Base-by-base conservation (phyloP, 768 basidiomycete genomes). In the Russula foetens region DNA sequence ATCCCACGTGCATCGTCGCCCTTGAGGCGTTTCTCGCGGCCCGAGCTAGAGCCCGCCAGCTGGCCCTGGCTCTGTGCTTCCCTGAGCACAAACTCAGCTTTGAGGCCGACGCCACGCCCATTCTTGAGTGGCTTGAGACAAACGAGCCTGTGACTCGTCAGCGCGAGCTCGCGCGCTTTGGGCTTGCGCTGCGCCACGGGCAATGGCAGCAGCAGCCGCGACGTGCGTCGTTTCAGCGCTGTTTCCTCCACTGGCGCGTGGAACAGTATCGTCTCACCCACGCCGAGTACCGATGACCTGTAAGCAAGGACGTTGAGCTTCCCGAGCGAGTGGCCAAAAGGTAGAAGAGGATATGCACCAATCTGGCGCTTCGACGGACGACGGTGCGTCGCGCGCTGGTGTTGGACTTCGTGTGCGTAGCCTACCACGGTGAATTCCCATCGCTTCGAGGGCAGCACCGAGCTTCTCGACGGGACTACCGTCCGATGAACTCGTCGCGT, bases 101-200 rank as follows among this genome's bases (percentile, higher is more conserved):
- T 84, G 47, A 85, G 63, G 14, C 77, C 70, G 23, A 79, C 67
- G 15, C 71, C 73, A 6, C 71, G 71, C 19, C 69, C 71, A 39
- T 70, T 73, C 56, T 73, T 72, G 43, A 72, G 71, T 59, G 73
- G 72, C 70, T 86, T 86, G 33, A 86, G 68, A 57, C 83, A 85
- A 38, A 86, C 57, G 7, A 86, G 67, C 41, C 85, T 77, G 29
- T 74, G 73, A n/a, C 73, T 78, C 35, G 85, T 86, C 49, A 86
- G 71, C 35, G 85, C 71, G 9, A 86, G 67, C 63, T 82, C 78
- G 24, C 85, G 75, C 17, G 76, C 72, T 68, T 84, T 84, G 7
- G 77, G 70, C 59, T 79, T 78, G 60, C 76, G 75, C 12, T 78
- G 75, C 6, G 79, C 67, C 0, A 81, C 79, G 21, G 77, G 76